Evolutionary conservation across 148 eudicot species (phyloP), one percentile per base, ranked within the genome.

Genomic region (Heliamphora exappendiculata): DNA sequence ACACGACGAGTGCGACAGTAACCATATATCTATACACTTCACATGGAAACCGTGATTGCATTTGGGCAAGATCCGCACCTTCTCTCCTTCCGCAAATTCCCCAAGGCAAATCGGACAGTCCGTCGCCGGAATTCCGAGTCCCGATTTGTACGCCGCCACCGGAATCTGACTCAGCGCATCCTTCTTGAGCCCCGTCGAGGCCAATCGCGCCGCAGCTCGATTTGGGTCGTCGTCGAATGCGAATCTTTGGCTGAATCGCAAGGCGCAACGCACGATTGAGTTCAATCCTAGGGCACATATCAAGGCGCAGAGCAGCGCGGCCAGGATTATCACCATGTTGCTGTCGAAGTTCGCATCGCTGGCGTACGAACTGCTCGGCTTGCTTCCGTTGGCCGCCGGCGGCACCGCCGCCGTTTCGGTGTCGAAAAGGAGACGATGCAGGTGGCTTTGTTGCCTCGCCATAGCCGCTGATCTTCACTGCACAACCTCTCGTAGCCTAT

Each of bases 51-150:
- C 74, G 13, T 79, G 82, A 8, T 60, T 75, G 29, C 82, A 79
- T 29, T 39, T 75, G 12, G 82, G 78, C n/a, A 79, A 66, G 13
- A 74, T 28, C 20, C 78, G 33, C 11, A 79, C 78, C 55, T 76
- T 74, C 36, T 79, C 82, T 37, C 74, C 82, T 16, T 59, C 78
- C 1, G 14, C 67, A 8, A 67, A 79, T n/a, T 74, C 82, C 29
- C 78, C 82, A 0, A 79, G 78, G 51, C 82, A 79, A 41, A 79
- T 79, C n/a, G 82, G 39, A 41, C 82, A 79, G 33, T 79, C 82
- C 29, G 73, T 49, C 42, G 66, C 70, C 73, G 69, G 41, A 20
- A 55, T 54, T 20, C 74, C 63, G 4, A 45, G 3, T 0, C 70
- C 82, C 39, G 62, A 19, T 19, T 26, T 19, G 22, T 67, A 67